A percentile compares a stretch with the other conserved stretches of the same genome.
These are phyloP conservation scores for Pyrus communis DNA, from an alignment of 306 rosid genomes.

Conservation along the genomic window DNA sequence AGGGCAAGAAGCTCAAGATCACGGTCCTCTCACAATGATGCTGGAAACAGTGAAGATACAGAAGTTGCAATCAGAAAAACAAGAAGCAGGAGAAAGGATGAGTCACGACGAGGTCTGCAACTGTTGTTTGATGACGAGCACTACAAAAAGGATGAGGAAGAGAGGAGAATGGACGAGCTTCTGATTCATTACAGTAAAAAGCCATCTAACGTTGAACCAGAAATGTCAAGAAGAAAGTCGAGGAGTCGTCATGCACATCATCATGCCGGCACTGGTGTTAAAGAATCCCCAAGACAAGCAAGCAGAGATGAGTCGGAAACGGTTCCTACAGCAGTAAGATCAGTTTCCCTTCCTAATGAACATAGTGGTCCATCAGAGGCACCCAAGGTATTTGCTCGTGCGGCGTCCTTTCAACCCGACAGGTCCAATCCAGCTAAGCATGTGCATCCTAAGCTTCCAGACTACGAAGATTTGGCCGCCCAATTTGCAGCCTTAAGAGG, in stretches of 20 bases:
- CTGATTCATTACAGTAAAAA: conserved; percentile 82
- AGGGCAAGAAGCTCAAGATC: conserved; percentile 69
- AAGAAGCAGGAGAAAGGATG: conserved; percentile 67
- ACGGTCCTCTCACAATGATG: conserved; percentile 32
- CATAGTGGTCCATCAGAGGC: conserved; percentile 38
- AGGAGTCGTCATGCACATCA: conserved; percentile 50
- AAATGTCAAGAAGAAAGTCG: conserved; percentile 52
- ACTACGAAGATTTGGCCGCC: conserved; percentile 81
- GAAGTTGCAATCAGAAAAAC: conserved; percentile 40
- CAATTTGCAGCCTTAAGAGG: conserved; percentile 81
- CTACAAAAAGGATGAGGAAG: conserved; percentile 60
- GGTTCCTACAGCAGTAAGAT: conserved; percentile 39
- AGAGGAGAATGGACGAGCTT: conserved; percentile 74
- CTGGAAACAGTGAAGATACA: conserved; percentile 32
- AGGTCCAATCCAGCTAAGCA: conserved; percentile 54
- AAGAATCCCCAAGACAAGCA: conserved; percentile 26
- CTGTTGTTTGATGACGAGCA: conserved; percentile 67
- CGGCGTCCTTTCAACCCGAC: conserved; percentile 77
- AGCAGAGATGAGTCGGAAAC: conserved; percentile 33
- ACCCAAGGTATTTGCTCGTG: conserved; percentile 59
- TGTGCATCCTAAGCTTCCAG: conserved; percentile 94
- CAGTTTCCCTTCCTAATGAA: conserved; percentile 67
- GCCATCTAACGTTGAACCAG: conserved; percentile 45
- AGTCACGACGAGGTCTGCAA: conserved; percentile 60
- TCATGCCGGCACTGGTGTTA: conserved; percentile 21